Base-by-base conservation (phyloP, 1,284 basidiomycete species). In the Coniferiporia weirii region DNA sequence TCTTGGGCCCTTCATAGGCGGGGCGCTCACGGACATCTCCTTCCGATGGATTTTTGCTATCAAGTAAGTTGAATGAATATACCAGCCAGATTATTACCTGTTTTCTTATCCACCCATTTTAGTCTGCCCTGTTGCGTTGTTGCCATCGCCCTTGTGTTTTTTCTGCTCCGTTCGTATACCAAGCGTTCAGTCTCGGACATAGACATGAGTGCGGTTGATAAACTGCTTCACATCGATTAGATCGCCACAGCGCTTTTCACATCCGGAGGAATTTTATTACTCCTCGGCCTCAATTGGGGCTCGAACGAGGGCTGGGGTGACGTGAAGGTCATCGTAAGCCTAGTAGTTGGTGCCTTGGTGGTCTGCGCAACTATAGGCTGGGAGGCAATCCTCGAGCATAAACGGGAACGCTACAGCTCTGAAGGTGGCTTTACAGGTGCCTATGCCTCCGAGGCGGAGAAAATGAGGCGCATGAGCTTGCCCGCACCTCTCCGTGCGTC, bases 41-140 rank as follows among this genome's bases (percentile, higher is more conserved):
- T 81, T 78, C 66, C 73, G 80, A 34, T 82, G 79, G 79, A 74
- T 81, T 13, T 82, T 81, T 59, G 80, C 75, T 2, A 81, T 81
- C 70, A 81, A 81, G 78, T 78, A 54, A 62, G 76, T 61, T 0
- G 13, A 7, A 36, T 19, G 9, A 6, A 22, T 0, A 27, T 45
- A 12, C 15, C 10, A 8, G 44, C 22, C 19, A 19, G 46, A 27
- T 43, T 8, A 20, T 17, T 15, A 32, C 1, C 49, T 53, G 4
- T 7, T 61, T 27, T n/a, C n/a, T n/a, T n/a, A n/a, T n/a, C n/a
- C n/a, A n/a, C n/a, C n/a, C n/a, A n/a, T n/a, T 32, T 56, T 64
- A 69, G 74, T 66, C 58, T 73, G 7, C 73, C 73, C 0, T 64
- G 64, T 55, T 63, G 60, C 4, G 69, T 61, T 2, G 56, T 73